A percentile compares a stretch with the other conserved stretches of the same genome.
Conservation (phyloP, 768 basidiomycete species). For the Phylloporus scabripes region DNA sequence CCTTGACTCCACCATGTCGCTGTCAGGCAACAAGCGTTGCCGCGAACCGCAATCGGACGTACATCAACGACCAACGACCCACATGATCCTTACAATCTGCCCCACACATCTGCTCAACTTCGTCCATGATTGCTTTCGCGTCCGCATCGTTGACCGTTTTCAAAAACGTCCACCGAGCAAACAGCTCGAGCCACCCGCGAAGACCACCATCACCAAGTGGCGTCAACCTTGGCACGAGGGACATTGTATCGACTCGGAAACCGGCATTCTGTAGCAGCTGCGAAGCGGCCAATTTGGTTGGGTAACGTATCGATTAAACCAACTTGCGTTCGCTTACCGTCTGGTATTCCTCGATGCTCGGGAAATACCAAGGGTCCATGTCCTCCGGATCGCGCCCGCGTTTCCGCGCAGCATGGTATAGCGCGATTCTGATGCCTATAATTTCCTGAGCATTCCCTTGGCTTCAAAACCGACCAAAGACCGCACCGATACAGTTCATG, state of each 20-base stretch:
- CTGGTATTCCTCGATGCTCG: constrained; percentile 61
- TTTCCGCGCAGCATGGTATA: constrained; percentile 48
- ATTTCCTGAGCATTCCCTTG: constrained; percentile 5
- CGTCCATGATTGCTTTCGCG: constrained; percentile 54
- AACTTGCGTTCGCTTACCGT: constrained; percentile 33
- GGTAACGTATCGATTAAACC: constrained; percentile 1
- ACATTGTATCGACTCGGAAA: constrained; percentile 52
- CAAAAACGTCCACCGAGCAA: constrained; percentile 58
- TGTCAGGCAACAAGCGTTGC: constrained; percentile 38
- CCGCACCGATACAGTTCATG: constrained; percentile 61
- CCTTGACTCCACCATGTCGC: constrained; percentile 8
- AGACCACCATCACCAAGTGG: constrained; percentile 46
- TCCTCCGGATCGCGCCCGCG: constrained; percentile 53
- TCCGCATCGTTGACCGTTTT: constrained; percentile 45
- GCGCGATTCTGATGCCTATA: constrained; percentile 53
- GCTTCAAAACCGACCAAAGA: not conserved
- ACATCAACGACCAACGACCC: constrained; percentile 69
- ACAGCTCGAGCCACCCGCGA: constrained; percentile 63
- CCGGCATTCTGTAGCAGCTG: constrained; percentile 53
- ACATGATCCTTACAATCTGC: constrained; percentile 53
- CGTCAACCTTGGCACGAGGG: constrained; percentile 51
- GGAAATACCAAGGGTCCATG: constrained; percentile 84
- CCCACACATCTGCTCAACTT: constrained; percentile 52
- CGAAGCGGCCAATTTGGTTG: not conserved
- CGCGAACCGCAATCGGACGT: constrained; percentile 60